Base-by-base conservation (phyloP, 73 alveolate species). In the Paramecium bursaria region DNA sequence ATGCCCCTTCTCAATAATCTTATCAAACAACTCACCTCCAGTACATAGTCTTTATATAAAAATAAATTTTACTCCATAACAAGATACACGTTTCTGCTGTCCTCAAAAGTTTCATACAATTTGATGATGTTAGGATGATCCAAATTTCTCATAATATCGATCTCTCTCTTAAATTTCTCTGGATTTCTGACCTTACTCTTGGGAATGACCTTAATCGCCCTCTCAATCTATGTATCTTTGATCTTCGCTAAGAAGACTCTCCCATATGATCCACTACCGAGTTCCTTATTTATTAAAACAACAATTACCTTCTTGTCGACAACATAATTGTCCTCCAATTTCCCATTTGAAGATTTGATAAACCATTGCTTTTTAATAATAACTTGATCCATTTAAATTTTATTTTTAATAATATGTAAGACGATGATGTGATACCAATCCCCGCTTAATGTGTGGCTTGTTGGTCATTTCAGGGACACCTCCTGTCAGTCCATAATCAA, bases 11-110 rank as follows among this genome's bases (percentile, higher is more conserved):
- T 73, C 86, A 15, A 90, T 90, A 75, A 96, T 91, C 61, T 88
- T 74, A 29, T 95, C 98, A 54, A 92, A 93, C 22, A 96, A 85
- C 79, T 96, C 98, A 25, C 99, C 99, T 35, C 99, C 99, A 27
- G 86, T 87, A 39, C 98, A 95, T 39, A 88, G 47, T 76, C 94
- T 88, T 31, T 51, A 17, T 27, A 61, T 49, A 7, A 57, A 35
- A 10, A 10, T 17, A 51, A 25, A 80, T 88, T n/a, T 75, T 86
- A 60, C 96, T 91, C 96, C 95, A 90, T 91, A 17, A 91, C 92
- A 31, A 91, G 57, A 48, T 90, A 75, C 5, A 91, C 67, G 33
- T 86, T 82, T 30, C 87, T 50, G 46, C 46, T 79, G 23, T 85
- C 95, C 75, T 93, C 96, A 74, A 77, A 91, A 35, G 93, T 75